phyloP scores from a whole-genome alignment of 2,329 filamentous ascomycete species.

The Beauveria caledonica region DNA sequence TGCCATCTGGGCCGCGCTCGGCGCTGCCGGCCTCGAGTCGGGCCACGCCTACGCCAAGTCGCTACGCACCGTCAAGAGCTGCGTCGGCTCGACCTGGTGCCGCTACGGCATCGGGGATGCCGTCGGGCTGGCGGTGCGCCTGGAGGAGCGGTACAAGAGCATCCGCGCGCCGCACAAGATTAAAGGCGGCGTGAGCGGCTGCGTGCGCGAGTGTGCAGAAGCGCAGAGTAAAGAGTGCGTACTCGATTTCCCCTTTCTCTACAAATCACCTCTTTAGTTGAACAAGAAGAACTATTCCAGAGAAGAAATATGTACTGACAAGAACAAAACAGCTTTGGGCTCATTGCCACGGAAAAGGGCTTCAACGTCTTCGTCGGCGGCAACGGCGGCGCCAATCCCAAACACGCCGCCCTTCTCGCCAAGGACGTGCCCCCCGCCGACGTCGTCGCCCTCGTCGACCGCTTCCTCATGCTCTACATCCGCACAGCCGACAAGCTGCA shows the following conservation, averaged over 20 bases:
- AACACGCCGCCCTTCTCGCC: constrained; percentile 73
- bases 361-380: constrained; percentile 90
- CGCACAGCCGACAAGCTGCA: constrained; percentile 86
- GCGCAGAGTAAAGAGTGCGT: constrained; percentile 82
- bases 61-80: constrained; percentile 82
- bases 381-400: constrained; percentile 80
- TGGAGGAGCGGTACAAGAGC: constrained; percentile 89
- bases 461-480: constrained; percentile 90
- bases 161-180: constrained; percentile 85
- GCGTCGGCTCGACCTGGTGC: constrained; percentile 87
- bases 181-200: constrained; percentile 84
- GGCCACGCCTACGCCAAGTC: constrained; percentile 89
- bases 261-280: no score
- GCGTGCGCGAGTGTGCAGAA: constrained; percentile 87
- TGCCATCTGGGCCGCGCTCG: constrained; percentile 71
- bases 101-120: constrained; percentile 82
- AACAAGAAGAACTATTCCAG: no score
- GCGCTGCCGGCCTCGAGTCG: constrained; percentile 81
- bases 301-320: neutral
- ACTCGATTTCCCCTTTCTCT: neutral
- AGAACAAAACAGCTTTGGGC: constrained; percentile 55
- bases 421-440: constrained; percentile 80
- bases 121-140: constrained; percentile 79
- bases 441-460: constrained; percentile 74
- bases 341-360: constrained; percentile 86